Evolutionary conservation across 1,284 basidiomycete genomes (phyloP), one percentile per base, ranked within the genome.

Genomic region (Anthracocystis walkeri): DNA sequence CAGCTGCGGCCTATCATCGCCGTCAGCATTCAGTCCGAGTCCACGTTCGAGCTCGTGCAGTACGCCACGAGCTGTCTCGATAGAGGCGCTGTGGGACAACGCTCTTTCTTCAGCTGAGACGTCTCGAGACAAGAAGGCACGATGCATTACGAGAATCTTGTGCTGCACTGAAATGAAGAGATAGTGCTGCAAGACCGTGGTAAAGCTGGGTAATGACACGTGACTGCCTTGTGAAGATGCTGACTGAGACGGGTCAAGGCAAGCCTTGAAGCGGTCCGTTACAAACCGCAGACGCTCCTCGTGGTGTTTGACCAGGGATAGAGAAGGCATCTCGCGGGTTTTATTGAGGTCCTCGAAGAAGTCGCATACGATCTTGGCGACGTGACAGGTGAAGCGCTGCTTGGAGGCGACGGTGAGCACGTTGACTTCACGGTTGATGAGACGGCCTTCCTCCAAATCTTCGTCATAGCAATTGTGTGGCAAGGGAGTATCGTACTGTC

Each of bases 101-200:
- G 61, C 61, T 23, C 68, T 46, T 21, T 78, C 72, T 23, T 63
- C 56, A 14, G 58, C 33, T 10, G 65, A 65, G 3, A 75, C 65
- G 23, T 71, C 62, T 29, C 71, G 57, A 12, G 71, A 75, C 40
- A 74, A 53, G 58, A 78, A 78, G 29, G 76, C 76, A 14, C 76
- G 72, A 38, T 78, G 76, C 65, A 78, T 68, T 18, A 74, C 71
- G 20, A 78, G 49, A 23, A 75, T 78, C 60, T 78, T 78, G 58
- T 78, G 76, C 44, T 71, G 65, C 27, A 78, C 75, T 11, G 71
- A 70, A 49, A 78, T 78, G 55, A 65, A 75, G 41, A 78, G 68
- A 27, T 78, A 78, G 53, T 74, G 71, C 46, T 67, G 65, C 41
- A 78, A 44, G 11, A 71, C 76, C 8, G 66, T 63, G 10, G 67